Percentiles rank a stretch among this genome's conserved stretches.
These are phyloP conservation scores for Orychophragmus violaceus DNA, from an alignment of 345 rosid species.

Conservation along the genomic window DNA sequence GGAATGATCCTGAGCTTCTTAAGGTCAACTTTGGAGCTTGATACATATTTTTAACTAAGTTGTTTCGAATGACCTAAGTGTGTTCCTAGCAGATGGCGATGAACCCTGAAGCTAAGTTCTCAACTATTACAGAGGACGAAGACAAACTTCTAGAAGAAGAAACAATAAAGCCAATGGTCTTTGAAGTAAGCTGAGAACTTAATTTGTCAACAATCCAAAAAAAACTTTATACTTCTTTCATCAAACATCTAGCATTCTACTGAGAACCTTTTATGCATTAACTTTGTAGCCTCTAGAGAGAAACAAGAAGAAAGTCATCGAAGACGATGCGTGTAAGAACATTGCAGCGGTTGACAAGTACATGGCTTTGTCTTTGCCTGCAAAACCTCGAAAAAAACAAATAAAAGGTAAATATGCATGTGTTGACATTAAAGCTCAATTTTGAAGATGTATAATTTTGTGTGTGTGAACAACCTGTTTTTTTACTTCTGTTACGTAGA, in stretches of 20 bases:
- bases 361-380: constrained; percentile 36
- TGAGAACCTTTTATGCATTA: neutral
- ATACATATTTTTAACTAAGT: neutral
- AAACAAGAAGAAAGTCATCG: constrained; percentile 11
- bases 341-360: constrained; percentile 44
- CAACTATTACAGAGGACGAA: constrained; percentile 40
- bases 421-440: neutral
- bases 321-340: constrained; percentile 14
- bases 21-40: constrained; percentile 41
- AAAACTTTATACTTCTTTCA: neutral
- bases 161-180: constrained; percentile 2
- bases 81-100: constrained; percentile 44
- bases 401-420: constrained; percentile 4
- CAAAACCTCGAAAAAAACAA: neutral
- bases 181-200: constrained; percentile 23
- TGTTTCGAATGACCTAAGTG: neutral
- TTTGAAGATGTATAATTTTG: neutral
- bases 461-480: too few species aligned
- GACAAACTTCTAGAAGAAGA: constrained; percentile 12
- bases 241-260: neutral
- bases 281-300: constrained; percentile 16
- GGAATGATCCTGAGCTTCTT: constrained; percentile 81
- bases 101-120: constrained; percentile 49
- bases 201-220: neutral
- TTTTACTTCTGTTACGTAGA: constrained; percentile 16